A percentile compares a stretch with the other conserved stretches of the same genome.
phyloP scores from a whole-genome alignment of 2,329 filamentous ascomycete genomes.

The Penicillium sp. region DNA sequence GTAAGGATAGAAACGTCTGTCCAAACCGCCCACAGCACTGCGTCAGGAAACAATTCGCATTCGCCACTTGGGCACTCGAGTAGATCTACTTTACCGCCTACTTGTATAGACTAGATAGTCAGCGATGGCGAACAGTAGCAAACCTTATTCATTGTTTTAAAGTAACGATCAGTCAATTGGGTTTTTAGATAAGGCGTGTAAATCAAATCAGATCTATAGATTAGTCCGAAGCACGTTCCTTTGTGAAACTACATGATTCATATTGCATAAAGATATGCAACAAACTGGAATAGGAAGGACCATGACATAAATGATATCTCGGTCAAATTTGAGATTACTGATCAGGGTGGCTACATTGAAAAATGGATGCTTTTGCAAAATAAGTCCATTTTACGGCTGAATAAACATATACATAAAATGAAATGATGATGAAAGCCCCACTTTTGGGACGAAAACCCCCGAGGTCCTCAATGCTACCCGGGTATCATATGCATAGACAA shows the following conservation, averaged over 20 bases:
- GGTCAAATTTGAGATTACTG: neutral
- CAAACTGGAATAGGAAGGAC: neutral
- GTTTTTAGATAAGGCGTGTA: neutral
- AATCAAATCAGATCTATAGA: neutral
- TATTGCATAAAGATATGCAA: neutral
- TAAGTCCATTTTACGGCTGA: neutral
- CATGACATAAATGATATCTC: neutral
- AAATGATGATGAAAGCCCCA: neutral
- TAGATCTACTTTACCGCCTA: neutral
- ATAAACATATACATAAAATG: neutral
- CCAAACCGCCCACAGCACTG: no score
- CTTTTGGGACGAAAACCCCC: neutral
- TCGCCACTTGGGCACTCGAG: no score
- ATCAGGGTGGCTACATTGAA: neutral
- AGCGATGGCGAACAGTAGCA: neutral
- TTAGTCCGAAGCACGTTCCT: neutral
- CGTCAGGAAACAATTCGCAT: no score
- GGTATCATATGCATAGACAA: conserved; percentile 14
- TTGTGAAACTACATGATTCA: neutral
- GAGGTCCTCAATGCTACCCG: conserved; percentile 16
- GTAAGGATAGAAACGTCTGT: no score
- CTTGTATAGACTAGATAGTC: no score
- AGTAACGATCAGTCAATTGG: no score
- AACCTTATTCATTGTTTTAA: no score
- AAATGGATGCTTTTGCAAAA: neutral